phyloP scores from a whole-genome alignment of 306 rosid species.

The Glycine latifolia region DNA sequence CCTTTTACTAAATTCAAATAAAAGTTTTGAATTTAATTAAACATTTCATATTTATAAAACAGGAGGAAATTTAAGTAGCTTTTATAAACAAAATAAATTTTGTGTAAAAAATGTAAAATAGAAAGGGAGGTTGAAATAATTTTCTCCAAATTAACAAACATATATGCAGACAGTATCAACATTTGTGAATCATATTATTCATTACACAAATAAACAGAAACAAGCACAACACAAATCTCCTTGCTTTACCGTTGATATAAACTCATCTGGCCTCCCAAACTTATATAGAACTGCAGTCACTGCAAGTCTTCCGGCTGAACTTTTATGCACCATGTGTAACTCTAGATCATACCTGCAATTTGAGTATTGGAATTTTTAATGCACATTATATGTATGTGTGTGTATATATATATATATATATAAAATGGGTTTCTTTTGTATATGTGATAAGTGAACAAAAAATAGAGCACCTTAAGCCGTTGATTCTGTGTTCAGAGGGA shows the following conservation, averaged over 20 bases:
- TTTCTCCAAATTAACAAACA: background rate
- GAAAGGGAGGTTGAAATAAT: too few species aligned
- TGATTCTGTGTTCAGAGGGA: background rate
- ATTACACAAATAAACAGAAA: background rate
- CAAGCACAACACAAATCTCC: background rate
- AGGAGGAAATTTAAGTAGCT: background rate
- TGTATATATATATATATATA: too few species aligned
- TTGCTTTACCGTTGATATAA: background rate
- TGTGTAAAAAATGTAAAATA: too few species aligned
- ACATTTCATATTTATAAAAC: too few species aligned
- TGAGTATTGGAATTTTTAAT: background rate
- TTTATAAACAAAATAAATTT: too few species aligned
- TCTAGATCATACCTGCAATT: slow-evolving; percentile 15
- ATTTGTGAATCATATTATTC: background rate
- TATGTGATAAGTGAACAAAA: background rate
- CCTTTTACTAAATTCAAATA: too few species aligned
- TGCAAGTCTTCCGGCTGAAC: background rate
- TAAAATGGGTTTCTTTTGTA: too few species aligned
- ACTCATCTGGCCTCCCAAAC: background rate
- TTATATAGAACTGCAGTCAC: background rate
- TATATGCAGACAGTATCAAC: background rate
- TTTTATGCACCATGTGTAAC: background rate
- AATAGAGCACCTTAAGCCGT: background rate
- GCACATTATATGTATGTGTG: too few species aligned
- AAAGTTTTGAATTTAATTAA: too few species aligned